Evolutionary conservation across 257 asterid species (phyloP).

Genomic region (Jacaranda mimosifolia): DNA sequence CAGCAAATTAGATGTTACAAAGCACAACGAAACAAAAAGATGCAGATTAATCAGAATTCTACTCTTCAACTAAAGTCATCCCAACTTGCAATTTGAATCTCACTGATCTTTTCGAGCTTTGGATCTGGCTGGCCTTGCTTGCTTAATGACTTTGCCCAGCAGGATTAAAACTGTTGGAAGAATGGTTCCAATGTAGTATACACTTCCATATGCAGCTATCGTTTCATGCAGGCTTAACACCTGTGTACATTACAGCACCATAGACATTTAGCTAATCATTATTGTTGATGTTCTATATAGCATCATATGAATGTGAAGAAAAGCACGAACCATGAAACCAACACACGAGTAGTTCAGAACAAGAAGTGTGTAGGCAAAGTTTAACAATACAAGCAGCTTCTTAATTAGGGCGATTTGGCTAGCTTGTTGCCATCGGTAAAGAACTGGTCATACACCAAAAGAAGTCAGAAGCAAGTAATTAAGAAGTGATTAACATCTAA

Average conservation of each 20-base stretch:
- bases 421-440: conserved; percentile 87
- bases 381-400: conserved; percentile 57
- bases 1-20: conserved; percentile 28
- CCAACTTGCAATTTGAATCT: conserved; percentile 37
- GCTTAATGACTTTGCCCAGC: conserved; percentile 78
- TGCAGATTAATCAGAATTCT: conserved; percentile 15
- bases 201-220: conserved; percentile 76
- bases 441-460: conserved; percentile 56
- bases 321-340: conserved; percentile 82
- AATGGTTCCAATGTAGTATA: conserved; percentile 82
- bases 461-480: conserved; percentile 29
- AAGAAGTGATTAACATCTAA: neutral
- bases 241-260: conserved; percentile 44
- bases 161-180: conserved; percentile 66
- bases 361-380: conserved; percentile 78
- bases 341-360: conserved; percentile 87
- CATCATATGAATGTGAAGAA: neutral
- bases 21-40: conserved; percentile 29
- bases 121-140: conserved; percentile 62
- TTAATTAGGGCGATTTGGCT: conserved; percentile 45
- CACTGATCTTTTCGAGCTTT: conserved; percentile 77
- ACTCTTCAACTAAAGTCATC: conserved; percentile 18
- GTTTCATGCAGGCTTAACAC: conserved; percentile 86
- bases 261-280: neutral
- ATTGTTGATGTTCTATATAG: neutral